phyloP scores from a whole-genome alignment of 2,329 filamentous ascomycete genomes.

The Periglandula ipomoeae region DNA sequence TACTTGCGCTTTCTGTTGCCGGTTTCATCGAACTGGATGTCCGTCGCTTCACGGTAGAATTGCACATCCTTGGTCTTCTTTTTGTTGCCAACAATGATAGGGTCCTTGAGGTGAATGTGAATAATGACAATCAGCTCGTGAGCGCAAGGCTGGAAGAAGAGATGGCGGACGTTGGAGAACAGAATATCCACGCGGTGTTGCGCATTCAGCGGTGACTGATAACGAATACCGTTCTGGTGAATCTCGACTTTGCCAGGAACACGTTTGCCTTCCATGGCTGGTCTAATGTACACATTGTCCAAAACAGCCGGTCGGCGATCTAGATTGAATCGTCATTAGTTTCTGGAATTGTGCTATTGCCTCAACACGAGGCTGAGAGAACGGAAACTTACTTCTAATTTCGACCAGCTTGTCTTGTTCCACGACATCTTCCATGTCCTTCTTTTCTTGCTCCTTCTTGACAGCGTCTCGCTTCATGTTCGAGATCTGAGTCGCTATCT shows the following conservation, averaged over 20 bases:
- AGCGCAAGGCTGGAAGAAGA: constrained; percentile 97
- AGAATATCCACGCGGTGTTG: constrained; percentile 85
- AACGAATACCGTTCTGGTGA: constrained; percentile 97
- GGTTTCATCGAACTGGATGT: constrained; percentile 98
- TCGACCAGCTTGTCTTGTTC: constrained; percentile 97
- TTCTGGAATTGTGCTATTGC: background rate
- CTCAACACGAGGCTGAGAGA: background rate
- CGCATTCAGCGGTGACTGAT: constrained; percentile 70
- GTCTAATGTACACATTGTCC: constrained; percentile 91
- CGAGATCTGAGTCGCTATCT: constrained; percentile 86
- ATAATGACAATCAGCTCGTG: constrained; percentile 97
- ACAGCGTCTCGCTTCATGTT: constrained; percentile 90
- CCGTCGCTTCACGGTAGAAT: constrained; percentile 94
- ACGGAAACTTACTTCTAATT: constrained; percentile 62
- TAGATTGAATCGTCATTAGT: constrained; percentile 36
- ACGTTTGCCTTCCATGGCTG: constrained; percentile 92
- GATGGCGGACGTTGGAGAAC: constrained; percentile 96
- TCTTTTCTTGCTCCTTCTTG: constrained; percentile 95
- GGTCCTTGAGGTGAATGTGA: constrained; percentile 94
- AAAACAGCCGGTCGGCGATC: constrained; percentile 83
- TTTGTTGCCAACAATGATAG: constrained; percentile 92
- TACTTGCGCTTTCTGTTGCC: constrained; percentile 97
- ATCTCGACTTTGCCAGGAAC: constrained; percentile 95
- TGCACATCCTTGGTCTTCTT: constrained; percentile 99
- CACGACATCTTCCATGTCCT: constrained; percentile 98